phyloP scores from a whole-genome alignment of 306 rosid genomes.

The Lathyrus tuberosus region DNA sequence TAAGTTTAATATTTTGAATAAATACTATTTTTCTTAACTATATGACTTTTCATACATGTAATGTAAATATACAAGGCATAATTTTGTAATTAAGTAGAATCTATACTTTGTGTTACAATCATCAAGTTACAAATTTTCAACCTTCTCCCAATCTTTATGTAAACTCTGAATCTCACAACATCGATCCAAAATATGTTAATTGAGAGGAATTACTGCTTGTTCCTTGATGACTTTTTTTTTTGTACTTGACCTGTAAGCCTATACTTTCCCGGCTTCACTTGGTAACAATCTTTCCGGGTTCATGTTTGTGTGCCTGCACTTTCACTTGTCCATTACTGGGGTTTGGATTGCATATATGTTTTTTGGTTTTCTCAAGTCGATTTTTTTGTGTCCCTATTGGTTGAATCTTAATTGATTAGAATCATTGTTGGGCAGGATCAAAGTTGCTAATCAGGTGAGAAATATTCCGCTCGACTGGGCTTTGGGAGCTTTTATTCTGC shows the following conservation, averaged over 20 bases:
- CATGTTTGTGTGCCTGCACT: slow-evolving; percentile 21
- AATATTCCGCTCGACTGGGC: slow-evolving; percentile 96
- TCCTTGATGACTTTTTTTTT: slow-evolving; percentile 2
- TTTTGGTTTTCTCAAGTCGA: slow-evolving; percentile 18
- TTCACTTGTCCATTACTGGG: slow-evolving; percentile 1
- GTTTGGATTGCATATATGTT: neutral
- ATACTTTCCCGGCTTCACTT: slow-evolving; percentile 8
- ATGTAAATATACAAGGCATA: no score
- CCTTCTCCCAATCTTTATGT: no score
- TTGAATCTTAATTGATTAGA: slow-evolving; percentile 38
- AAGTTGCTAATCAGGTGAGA: slow-evolving; percentile 74
- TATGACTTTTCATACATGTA: no score
- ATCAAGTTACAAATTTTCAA: no score
- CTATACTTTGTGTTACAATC: no score
- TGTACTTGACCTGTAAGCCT: slow-evolving; percentile 9
- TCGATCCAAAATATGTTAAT: slow-evolving; percentile 7
- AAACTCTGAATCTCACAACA: no score
- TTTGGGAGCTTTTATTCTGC: slow-evolving; percentile 93
- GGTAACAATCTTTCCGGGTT: slow-evolving; percentile 1
- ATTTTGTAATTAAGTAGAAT: no score
- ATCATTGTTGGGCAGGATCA: slow-evolving; percentile 59
- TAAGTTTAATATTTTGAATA: no score
- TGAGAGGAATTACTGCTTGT: neutral
- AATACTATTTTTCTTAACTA: no score
- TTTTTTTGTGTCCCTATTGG: slow-evolving; percentile 25